A percentile compares a stretch with the other conserved stretches of the same genome.
Evolutionary conservation across 108 stramenopile genomes (phyloP).

Genomic region (Tribonema minus): DNA sequence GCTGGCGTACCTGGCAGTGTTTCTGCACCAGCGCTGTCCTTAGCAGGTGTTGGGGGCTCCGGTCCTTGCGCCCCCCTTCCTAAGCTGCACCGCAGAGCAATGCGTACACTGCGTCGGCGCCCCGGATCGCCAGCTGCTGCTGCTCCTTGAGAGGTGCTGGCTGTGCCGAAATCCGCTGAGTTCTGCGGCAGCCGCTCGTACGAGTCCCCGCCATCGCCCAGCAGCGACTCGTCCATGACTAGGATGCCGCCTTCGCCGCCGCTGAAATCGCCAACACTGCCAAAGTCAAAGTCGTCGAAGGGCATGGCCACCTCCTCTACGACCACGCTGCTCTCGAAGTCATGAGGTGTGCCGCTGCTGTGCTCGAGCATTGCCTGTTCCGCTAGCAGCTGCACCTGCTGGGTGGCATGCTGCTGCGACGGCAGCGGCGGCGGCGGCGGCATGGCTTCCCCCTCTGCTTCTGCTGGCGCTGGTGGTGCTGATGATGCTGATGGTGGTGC

Average conservation of each 20-base stretch:
- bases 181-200: no score
- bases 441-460: background rate
- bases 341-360: background rate
- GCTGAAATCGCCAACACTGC: background rate
- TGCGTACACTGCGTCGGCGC: background rate
- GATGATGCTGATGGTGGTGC: background rate
- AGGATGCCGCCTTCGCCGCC: background rate
- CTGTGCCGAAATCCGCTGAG: no score
- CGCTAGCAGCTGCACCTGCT: background rate
- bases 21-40: background rate
- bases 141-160: no score
- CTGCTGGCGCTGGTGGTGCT: background rate
- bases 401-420: no score
- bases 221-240: no score
- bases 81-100: background rate
- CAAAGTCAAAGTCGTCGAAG: background rate
- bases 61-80: background rate
- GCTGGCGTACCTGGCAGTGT: background rate
- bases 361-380: background rate
- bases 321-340: background rate
- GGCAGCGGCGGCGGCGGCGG: background rate
- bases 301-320: background rate
- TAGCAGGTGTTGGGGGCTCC: background rate
- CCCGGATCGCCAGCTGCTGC: background rate
- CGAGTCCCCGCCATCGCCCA: no score